Evolutionary conservation across 208 protist species (phyloP), one percentile per base, ranked within the genome.

Genomic region (Leishmania amazonensis): DNA sequence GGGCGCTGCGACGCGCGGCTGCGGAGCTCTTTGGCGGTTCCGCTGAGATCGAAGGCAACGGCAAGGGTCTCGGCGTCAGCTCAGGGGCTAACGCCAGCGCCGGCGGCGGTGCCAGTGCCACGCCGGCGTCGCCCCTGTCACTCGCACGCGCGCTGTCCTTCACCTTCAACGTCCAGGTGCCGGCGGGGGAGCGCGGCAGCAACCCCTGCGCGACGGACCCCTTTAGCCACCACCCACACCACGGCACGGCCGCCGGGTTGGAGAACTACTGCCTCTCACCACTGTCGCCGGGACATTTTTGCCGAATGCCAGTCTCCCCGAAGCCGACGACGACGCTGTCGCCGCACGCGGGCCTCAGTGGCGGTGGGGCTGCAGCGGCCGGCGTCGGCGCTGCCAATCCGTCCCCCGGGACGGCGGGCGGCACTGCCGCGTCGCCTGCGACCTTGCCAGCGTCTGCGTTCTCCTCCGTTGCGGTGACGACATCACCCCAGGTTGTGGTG

Each of bases 11-110:
- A 17, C 80, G 78, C 17, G 86, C 80, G 3, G 86, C 86, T 15
- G 86, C 86, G 28, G 80, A 84, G 38, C 77, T 87, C 21, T 87
- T 85, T 65, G 83, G 86, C 62, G 86, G 86, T 47, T 81, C 73
- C 21, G 79, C 76, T 5, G 75, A 79, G 40, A n/a, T 87, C 49
- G 74, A 75, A 19, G 78, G 31, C 67, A 40, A 40, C 64, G 47
- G 64, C 73, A 47, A 42, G 35, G 53, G 73, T 45, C 28, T 57
- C 11, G 73, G 47, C 73, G 53, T 6, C 40, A 49, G 35, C 53
- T 8, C 75, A 24, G 75, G 54, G 6, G 57, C 53, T 38, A 64
- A n/a, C 38, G 40, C 19, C 21, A 47, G 17, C 24, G 57, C 75
- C 38, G 57, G 53, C 35, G 75, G 62, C 40, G 58, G 24, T 38